These are phyloP conservation scores for Pseudocercospora fuligena DNA, from an alignment of 2,329 filamentous ascomycete species.

Conservation along the genomic window DNA sequence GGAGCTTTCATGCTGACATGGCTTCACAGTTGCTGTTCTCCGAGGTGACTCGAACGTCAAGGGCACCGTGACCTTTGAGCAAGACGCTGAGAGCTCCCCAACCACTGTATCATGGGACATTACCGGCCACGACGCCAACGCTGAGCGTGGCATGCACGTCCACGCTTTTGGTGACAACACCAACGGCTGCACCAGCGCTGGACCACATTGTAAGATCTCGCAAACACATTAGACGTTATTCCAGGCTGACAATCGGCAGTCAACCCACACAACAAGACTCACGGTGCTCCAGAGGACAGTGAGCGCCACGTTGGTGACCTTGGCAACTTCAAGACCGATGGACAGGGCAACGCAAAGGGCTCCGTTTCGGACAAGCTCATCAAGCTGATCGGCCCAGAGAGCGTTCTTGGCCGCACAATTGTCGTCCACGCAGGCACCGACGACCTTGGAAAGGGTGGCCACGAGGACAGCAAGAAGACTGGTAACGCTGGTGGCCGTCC, in stretches of 20 bases:
- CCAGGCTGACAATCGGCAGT: slow-evolving; percentile 58
- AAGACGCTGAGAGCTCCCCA: slow-evolving; percentile 77
- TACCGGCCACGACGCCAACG: slow-evolving; percentile 88
- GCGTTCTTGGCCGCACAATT: slow-evolving; percentile 92
- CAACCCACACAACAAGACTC: slow-evolving; percentile 92
- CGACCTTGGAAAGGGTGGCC: slow-evolving; percentile 89
- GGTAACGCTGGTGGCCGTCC: slow-evolving; percentile 93
- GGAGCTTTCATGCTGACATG: slow-evolving; percentile 24
- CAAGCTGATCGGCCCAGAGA: slow-evolving; percentile 96
- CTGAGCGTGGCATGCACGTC: slow-evolving; percentile 97
- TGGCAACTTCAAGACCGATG: slow-evolving; percentile 96
- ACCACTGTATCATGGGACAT: slow-evolving; percentile 94
- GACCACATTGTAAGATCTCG: slow-evolving; percentile 81
- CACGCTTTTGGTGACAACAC: slow-evolving; percentile 99
- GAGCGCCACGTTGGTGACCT: slow-evolving; percentile 95
- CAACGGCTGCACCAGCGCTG: slow-evolving; percentile 98
- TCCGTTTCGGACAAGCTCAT: slow-evolving; percentile 78
- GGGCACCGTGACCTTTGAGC: slow-evolving; percentile 94
- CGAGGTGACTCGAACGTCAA: slow-evolving; percentile 96
- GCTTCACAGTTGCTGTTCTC: slow-evolving; percentile 80
- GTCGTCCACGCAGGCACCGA: slow-evolving; percentile 95
- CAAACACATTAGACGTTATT: not conserved
- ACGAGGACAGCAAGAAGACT: slow-evolving; percentile 97
- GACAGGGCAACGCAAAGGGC: slow-evolving; percentile 86
- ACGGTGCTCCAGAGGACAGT: slow-evolving; percentile 83